phyloP scores from a whole-genome alignment of 306 rosid genomes.

The Biancaea sappan region DNA sequence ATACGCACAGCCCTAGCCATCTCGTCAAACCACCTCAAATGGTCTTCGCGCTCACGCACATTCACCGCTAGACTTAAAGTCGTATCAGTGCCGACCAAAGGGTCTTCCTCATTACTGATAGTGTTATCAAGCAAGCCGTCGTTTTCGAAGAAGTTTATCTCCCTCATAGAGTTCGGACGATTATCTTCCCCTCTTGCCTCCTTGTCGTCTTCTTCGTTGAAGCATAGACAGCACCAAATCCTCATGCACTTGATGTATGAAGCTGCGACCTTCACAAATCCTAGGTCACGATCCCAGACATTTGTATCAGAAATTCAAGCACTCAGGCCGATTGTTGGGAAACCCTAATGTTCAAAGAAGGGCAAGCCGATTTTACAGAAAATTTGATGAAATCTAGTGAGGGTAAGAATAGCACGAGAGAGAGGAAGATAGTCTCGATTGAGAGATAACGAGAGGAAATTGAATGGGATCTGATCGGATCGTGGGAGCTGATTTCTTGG shows the following conservation, averaged over 20 bases:
- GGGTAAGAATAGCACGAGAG: neutral
- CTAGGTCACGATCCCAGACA: constrained; percentile 69
- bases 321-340: neutral
- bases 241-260: constrained; percentile 56
- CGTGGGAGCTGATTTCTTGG: constrained; percentile 39
- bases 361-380: neutral
- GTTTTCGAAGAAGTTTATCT: constrained; percentile 36
- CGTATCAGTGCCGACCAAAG: constrained; percentile 18
- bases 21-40: constrained; percentile 43
- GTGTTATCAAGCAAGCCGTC: constrained; percentile 36
- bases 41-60: constrained; percentile 33
- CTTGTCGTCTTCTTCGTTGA: constrained; percentile 56
- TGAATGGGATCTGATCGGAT: constrained; percentile 63
- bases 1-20: constrained; percentile 40
- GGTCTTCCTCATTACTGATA: constrained; percentile 43
- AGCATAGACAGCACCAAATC: constrained; percentile 66
- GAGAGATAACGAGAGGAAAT: neutral
- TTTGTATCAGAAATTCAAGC: constrained; percentile 26
- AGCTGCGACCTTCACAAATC: constrained; percentile 43
- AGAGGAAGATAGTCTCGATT: neutral
- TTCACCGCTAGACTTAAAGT: constrained; percentile 24
- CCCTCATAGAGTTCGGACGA: constrained; percentile 34
- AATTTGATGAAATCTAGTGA: neutral
- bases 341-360: constrained; percentile 44
- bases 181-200: constrained; percentile 29